These are phyloP conservation scores for Pseudogymnoascus sp. DNA, from an alignment of 2,329 filamentous ascomycete genomes.

Conservation along the genomic window DNA sequence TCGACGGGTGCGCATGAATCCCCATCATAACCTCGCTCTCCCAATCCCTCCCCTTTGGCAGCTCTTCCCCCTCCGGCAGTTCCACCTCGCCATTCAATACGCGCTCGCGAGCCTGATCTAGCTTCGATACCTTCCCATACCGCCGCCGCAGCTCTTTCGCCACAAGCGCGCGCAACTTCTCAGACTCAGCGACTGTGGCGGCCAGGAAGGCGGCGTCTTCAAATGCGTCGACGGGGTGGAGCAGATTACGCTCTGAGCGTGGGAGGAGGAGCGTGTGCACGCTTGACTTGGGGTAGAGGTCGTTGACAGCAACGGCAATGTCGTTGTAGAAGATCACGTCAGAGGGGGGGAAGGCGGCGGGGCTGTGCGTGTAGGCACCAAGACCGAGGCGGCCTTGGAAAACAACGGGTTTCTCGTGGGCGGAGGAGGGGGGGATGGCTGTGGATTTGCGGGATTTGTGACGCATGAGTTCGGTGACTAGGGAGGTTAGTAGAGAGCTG, in stretches of 20 bases:
- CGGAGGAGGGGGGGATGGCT: background rate
- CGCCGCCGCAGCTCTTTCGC: slow-evolving; percentile 65
- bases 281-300: slow-evolving; percentile 77
- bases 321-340: slow-evolving; percentile 58
- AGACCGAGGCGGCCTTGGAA: slow-evolving; percentile 52
- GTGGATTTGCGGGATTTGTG: slow-evolving; percentile 19
- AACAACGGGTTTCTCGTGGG: slow-evolving; percentile 22
- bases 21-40: slow-evolving; percentile 63
- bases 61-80: slow-evolving; percentile 36
- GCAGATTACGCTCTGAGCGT: slow-evolving; percentile 52
- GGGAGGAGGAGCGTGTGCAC: slow-evolving; percentile 86
- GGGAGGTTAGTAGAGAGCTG: background rate
- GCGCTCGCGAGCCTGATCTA: slow-evolving; percentile 55
- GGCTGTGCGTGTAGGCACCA: slow-evolving; percentile 55
- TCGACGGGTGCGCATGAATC: slow-evolving; percentile 79
- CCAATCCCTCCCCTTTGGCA: slow-evolving; percentile 75
- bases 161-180: slow-evolving; percentile 54
- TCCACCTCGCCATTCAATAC: slow-evolving; percentile 53
- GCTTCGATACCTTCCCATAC: slow-evolving; percentile 54
- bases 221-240: slow-evolving; percentile 73
- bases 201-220: slow-evolving; percentile 61
- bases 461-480: slow-evolving; percentile 46
- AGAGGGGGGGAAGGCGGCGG: slow-evolving; percentile 48
- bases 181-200: slow-evolving; percentile 52
- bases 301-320: slow-evolving; percentile 69